phyloP scores from a whole-genome alignment of 192 early-diverging fungal species.

The Endogone sp. region DNA sequence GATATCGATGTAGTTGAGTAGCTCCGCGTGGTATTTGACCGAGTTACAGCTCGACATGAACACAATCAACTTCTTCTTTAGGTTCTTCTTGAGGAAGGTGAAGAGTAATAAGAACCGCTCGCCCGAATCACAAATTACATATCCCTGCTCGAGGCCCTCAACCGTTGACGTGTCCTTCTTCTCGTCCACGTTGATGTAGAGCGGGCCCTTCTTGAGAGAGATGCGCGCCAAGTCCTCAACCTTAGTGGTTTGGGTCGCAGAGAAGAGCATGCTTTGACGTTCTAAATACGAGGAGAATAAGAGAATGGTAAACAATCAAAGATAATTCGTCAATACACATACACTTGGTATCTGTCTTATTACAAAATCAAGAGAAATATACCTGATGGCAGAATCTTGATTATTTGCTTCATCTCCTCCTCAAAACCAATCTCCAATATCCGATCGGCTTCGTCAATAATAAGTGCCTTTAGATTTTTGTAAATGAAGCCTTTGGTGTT shows the following conservation, averaged over 20 bases:
- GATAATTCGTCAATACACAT: neutral
- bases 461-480: constrained; percentile 90
- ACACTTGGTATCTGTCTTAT: neutral
- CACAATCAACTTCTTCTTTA: constrained; percentile 97
- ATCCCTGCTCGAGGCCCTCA: constrained; percentile 96
- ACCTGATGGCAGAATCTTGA: constrained; percentile 88
- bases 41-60: constrained; percentile 98
- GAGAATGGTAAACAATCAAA: constrained; percentile 3
- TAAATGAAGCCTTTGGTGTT: constrained; percentile 95
- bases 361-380: neutral
- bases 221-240: constrained; percentile 97
- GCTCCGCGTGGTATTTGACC: constrained; percentile 96
- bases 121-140: constrained; percentile 92
- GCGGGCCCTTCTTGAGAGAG: constrained; percentile 92
- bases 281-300: constrained; percentile 40
- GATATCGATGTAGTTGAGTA: constrained; percentile 99
- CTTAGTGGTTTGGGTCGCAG: constrained; percentile 98
- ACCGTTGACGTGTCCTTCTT: constrained; percentile 93
- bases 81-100: constrained; percentile 96
- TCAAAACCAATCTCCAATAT: constrained; percentile 99
- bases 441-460: constrained; percentile 98
- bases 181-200: constrained; percentile 99
- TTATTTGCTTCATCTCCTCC: constrained; percentile 97
- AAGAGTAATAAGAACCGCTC: constrained; percentile 95
- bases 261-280: constrained; percentile 98